phyloP scores from a whole-genome alignment of 257 asterid species.

The Cordia subcordata region DNA sequence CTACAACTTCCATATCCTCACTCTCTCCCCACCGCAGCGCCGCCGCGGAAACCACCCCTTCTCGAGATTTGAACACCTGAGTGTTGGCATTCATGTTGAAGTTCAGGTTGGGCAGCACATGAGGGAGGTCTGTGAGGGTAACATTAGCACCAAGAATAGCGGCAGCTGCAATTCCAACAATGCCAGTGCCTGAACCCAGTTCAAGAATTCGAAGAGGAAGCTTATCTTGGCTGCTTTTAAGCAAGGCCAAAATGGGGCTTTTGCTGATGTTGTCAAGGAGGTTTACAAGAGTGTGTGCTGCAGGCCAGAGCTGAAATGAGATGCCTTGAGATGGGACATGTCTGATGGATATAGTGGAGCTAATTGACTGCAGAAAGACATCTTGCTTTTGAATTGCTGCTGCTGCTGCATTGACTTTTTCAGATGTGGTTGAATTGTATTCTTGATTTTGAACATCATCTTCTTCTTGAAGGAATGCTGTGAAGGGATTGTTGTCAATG shows the following conservation, averaged over 20 bases:
- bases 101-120: constrained; percentile 60
- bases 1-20: constrained; percentile 52
- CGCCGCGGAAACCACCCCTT: constrained; percentile 46
- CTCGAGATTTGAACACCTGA: constrained; percentile 21
- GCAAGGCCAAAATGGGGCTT: constrained; percentile 22
- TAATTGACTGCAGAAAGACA: constrained; percentile 30
- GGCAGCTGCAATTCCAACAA: constrained; percentile 80
- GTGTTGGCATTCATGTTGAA: constrained; percentile 63
- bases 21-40: constrained; percentile 70
- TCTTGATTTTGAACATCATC: neutral
- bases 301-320: constrained; percentile 97
- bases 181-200: constrained; percentile 90
- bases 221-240: constrained; percentile 2
- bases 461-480: neutral
- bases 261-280: constrained; percentile 45
- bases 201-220: constrained; percentile 57
- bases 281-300: constrained; percentile 64
- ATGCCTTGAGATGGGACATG: constrained; percentile 78
- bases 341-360: constrained; percentile 41
- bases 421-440: too few relatives aligned
- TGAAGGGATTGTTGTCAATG: neutral
- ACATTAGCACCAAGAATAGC: constrained; percentile 61
- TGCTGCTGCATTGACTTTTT: neutral
- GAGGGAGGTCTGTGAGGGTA: constrained; percentile 81
- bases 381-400: neutral